Base-by-base conservation (phyloP, 768 basidiomycete species). In the Cystobasidium onofrii region DNA sequence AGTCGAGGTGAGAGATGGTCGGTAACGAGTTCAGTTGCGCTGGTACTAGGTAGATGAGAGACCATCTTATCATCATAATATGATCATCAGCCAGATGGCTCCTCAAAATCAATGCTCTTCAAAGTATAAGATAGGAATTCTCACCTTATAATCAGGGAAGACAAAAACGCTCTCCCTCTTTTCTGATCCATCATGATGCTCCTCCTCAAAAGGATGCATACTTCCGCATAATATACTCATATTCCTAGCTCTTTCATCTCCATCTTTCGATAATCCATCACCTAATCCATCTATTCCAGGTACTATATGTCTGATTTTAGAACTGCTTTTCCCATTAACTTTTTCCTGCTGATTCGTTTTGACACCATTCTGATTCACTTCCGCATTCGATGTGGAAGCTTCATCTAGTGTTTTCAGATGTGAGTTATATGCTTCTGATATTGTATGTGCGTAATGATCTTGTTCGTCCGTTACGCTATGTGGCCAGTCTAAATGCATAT, bases 111-210 rank as follows among this genome's bases (percentile, higher is more conserved):
- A 44, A 15, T 52, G 25, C 4, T 46, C 31, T 52, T 3, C 12
- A 25, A 15, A 66, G 6, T 6, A 15, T 36, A 18, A 66, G 27
- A 3, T 13, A 34, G 64, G 13, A 34, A 23, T 17, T 10, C 94
- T 85, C 57, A 92, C 84, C 76, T 88, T 92, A 83, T 88, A 98
- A 81, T 99, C 95, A 6, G 95, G 95, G 77, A 99, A 87, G 1
- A 97, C 86, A 52, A 99, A 84, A 20, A 94, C 90, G 0, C 90
- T 89, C 76, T 94, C 89, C 64, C 84, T 83, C 62, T 86, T 83
- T 41, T 85, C 80, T 71, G 87, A 84, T 65, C 87, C 85, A n/a
- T 86, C 87, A n/a, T 12, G 17, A 60, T 60, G 54, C 25, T 55
- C 63, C 92, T 81, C 7, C 89, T 87, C 72, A 84, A 54, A 71